Conservation (phyloP, 371 early-diverging fungal genomes). For the Mucor racemosus region DNA sequence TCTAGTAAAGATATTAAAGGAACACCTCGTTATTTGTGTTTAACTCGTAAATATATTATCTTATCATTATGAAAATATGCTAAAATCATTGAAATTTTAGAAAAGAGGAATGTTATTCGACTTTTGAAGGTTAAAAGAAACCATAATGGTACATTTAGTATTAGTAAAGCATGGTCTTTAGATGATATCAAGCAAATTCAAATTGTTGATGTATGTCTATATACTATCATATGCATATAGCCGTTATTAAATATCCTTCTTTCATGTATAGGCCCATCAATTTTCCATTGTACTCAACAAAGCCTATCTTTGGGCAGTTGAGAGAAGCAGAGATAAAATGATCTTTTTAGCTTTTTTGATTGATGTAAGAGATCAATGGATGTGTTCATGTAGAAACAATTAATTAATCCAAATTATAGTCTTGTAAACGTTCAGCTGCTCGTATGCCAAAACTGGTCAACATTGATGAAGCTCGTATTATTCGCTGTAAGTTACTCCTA, state of each 20-base stretch:
- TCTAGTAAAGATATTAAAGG: conserved; percentile 43
- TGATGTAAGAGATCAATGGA: conserved; percentile 35
- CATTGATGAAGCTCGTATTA: conserved; percentile 49
- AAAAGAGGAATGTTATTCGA: conserved; percentile 55
- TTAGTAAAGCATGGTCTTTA: conserved; percentile 61
- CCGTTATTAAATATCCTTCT: no score
- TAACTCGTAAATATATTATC: conserved; percentile 38
- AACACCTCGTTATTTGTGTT: conserved; percentile 53
- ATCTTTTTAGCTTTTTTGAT: conserved; percentile 53
- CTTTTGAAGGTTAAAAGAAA: conserved; percentile 63
- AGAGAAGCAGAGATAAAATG: conserved; percentile 50
- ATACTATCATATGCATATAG: background rate
- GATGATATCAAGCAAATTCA: conserved; percentile 63
- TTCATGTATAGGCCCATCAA: conserved; percentile 40
- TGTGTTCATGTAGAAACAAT: background rate
- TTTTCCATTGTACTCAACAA: conserved; percentile 56
- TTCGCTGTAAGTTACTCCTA: conserved; percentile 37
- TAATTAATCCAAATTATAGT: conserved; percentile 19
- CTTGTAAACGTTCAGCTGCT: conserved; percentile 41
- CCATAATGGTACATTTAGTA: conserved; percentile 59
- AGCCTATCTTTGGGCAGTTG: conserved; percentile 57
- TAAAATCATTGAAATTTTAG: conserved; percentile 13
- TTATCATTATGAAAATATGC: background rate
- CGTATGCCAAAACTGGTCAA: conserved; percentile 50
- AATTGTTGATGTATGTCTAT: conserved; percentile 56